Percentiles rank a stretch among this genome's conserved stretches.
phyloP scores from a whole-genome alignment of 495 filamentous ascomycete genomes.

The Monascus purpureus region DNA sequence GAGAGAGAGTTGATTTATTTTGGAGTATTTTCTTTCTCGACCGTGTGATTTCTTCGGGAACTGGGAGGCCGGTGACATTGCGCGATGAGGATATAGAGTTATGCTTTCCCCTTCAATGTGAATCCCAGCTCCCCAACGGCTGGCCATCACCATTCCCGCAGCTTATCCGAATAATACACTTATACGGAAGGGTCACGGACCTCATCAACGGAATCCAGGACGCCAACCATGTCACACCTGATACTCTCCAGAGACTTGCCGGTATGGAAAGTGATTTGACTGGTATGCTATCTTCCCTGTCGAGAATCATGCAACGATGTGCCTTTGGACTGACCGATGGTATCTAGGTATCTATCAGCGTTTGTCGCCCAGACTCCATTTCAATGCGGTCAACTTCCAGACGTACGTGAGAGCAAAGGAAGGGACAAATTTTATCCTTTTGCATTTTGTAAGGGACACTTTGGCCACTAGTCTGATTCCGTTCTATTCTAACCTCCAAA shows the following conservation, averaged over 20 bases:
- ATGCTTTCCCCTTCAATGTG: slow-evolving; percentile 50
- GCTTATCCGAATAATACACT: slow-evolving; percentile 65
- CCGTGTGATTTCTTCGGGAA: slow-evolving; percentile 71
- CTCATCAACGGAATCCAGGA: slow-evolving; percentile 71
- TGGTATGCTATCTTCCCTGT: slow-evolving; percentile 7
- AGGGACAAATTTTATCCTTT: slow-evolving; percentile 71
- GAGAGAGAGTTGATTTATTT: slow-evolving; percentile 68
- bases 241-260: slow-evolving; percentile 51
- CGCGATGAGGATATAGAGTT: slow-evolving; percentile 72
- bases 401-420: slow-evolving; percentile 63
- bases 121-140: slow-evolving; percentile 39
- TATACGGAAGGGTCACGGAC: slow-evolving; percentile 72
- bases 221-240: slow-evolving; percentile 55
- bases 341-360: slow-evolving; percentile 52
- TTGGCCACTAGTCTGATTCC: not conserved
- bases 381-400: slow-evolving; percentile 66
- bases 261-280: slow-evolving; percentile 68
- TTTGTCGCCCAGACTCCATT: slow-evolving; percentile 56
- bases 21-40: slow-evolving; percentile 82
- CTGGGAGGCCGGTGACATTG: slow-evolving; percentile 64
- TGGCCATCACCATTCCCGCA: slow-evolving; percentile 69
- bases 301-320: not conserved
- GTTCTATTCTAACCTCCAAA: slow-evolving; percentile 1
- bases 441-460: slow-evolving; percentile 44
- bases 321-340: not conserved